phyloP scores from a whole-genome alignment of 176 grass and related monocot species.

The Bonia amplexicaulis region DNA sequence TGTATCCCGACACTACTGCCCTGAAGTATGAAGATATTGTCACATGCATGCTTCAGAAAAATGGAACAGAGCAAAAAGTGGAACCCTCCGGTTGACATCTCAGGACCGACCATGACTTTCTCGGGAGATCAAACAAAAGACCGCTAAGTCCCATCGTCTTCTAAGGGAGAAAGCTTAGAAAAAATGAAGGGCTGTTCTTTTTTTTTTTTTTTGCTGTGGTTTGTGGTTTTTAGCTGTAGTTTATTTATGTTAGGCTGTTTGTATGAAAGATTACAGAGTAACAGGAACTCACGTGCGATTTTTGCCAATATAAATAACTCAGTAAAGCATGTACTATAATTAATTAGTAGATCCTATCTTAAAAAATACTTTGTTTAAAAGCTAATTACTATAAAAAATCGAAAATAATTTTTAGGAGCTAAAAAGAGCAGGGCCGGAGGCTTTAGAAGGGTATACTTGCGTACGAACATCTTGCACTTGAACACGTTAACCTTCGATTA shows the following conservation, averaged over 20 bases:
- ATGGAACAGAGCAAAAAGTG: background rate
- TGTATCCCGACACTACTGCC: background rate
- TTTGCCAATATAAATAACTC: too few relatives aligned
- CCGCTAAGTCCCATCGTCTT: background rate
- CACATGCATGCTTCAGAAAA: background rate
- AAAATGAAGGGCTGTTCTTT: too few relatives aligned
- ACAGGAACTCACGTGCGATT: too few relatives aligned
- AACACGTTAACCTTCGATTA: background rate
- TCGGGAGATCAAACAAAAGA: background rate
- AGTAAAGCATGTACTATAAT: too few relatives aligned
- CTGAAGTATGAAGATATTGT: background rate
- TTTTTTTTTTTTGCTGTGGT: too few relatives aligned
- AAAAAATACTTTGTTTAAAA: too few relatives aligned
- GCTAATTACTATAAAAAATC: too few relatives aligned
- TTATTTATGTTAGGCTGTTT: too few relatives aligned
- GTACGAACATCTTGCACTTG: background rate
- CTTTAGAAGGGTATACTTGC: background rate
- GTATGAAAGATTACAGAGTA: too few relatives aligned
- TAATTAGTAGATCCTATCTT: too few relatives aligned
- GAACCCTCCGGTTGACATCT: slow-evolving; percentile 15
- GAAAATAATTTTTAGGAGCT: too few relatives aligned
- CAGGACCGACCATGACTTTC: slow-evolving; percentile 1
- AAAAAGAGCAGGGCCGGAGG: background rate
- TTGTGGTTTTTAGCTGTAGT: too few relatives aligned
- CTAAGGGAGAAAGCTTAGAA: background rate